Conservation (phyloP, 202 grass and related monocot species). For the Panicum hallii region DNA sequence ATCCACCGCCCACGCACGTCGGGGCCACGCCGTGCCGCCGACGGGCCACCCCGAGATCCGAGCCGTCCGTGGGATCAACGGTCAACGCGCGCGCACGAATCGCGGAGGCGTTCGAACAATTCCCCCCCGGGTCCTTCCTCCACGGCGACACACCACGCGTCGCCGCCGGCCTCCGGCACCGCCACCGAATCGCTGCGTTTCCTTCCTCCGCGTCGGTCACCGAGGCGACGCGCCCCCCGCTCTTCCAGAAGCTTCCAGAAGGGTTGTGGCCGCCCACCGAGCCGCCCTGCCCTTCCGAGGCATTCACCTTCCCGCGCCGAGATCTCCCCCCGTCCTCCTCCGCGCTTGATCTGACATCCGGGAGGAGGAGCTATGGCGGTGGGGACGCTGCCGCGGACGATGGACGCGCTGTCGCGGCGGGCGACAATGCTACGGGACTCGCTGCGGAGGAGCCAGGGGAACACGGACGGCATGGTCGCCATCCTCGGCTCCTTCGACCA, state of each 20-base stretch:
- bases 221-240: background rate
- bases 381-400: slow-evolving; percentile 44
- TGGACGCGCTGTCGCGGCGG: slow-evolving; percentile 58
- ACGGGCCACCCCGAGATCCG: background rate
- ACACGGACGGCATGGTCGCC: slow-evolving; percentile 80
- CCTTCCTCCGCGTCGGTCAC: background rate
- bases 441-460: slow-evolving; percentile 67
- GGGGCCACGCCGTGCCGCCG: background rate
- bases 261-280: background rate
- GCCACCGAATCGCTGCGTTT: background rate
- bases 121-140: background rate
- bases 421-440: slow-evolving; percentile 65
- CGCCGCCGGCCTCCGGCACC: slow-evolving; percentile 44
- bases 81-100: slow-evolving; percentile 22
- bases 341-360: background rate
- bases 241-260: background rate
- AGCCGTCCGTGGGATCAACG: background rate
- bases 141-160: slow-evolving; percentile 26
- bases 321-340: slow-evolving; percentile 24
- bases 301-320: slow-evolving; percentile 17
- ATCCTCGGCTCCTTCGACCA: slow-evolving; percentile 97
- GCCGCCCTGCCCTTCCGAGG: background rate
- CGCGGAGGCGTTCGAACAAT: slow-evolving; percentile 11
- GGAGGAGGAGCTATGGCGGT: slow-evolving; percentile 38
- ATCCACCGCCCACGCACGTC: background rate